phyloP scores from a whole-genome alignment of 192 early-diverging fungal species.

The Backusella tarrabulga region DNA sequence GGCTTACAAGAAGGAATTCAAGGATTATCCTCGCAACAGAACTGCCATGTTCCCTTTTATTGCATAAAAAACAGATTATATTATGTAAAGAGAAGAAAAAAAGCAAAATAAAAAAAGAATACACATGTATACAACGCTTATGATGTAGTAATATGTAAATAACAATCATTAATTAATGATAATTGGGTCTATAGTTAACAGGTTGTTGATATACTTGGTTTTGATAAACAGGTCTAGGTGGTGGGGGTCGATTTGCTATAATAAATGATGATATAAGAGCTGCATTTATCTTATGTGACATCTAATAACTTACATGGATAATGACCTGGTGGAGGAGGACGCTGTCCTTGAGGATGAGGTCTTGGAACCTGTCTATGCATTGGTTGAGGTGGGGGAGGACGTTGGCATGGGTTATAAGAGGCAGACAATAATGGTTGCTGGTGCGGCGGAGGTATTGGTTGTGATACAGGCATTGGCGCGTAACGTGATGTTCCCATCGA shows the following conservation, averaged over 20 bases:
- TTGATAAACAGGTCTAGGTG: background rate
- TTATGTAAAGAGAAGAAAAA: background rate
- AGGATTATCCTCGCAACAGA: slow-evolving; percentile 83
- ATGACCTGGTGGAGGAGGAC: background rate
- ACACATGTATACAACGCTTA: background rate
- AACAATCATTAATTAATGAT: background rate
- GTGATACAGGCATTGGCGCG: background rate
- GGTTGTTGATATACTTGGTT: background rate
- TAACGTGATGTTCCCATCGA: slow-evolving; percentile 8
- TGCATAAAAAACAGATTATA: slow-evolving; percentile 33
- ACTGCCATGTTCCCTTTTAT: slow-evolving; percentile 77
- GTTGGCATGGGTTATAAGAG: background rate
- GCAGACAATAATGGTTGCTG: background rate
- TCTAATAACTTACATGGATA: background rate
- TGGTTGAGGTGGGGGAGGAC: background rate
- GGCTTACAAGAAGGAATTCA: slow-evolving; percentile 88
- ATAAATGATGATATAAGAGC: background rate
- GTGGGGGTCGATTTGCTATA: background rate
- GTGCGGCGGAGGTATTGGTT: background rate
- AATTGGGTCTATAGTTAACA: background rate
- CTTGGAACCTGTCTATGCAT: background rate
- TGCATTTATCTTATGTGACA: background rate
- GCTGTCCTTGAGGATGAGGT: background rate
- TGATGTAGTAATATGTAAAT: background rate
- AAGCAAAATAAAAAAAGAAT: background rate